These are phyloP conservation scores for Arthrobotrys sinensis DNA, from an alignment of 2,329 filamentous ascomycete genomes.

Conservation along the genomic window DNA sequence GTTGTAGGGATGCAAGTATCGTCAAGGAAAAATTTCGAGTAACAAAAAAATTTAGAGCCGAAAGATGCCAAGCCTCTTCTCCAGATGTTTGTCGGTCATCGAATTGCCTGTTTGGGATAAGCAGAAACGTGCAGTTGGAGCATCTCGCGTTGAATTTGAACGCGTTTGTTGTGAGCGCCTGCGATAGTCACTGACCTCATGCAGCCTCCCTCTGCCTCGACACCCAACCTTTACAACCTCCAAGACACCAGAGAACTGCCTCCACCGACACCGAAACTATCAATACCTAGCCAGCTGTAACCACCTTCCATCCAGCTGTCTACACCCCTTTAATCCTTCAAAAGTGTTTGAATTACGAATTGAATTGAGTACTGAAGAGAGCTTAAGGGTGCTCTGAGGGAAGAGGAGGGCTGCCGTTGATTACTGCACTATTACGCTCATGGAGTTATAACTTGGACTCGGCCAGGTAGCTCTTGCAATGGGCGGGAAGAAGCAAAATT, in stretches of 20 bases:
- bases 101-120: conserved; percentile 49
- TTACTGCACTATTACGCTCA: conserved; percentile 25
- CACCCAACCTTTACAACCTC: not conserved
- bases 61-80: conserved; percentile 48
- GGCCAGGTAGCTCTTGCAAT: conserved; percentile 57
- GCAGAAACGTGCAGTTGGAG: conserved; percentile 5
- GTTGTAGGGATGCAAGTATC: conserved; percentile 14
- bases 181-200: conserved; percentile 14
- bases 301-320: not conserved
- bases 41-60: conserved; percentile 43
- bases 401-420: not conserved
- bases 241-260: not conserved
- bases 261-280: not conserved
- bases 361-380: conserved; percentile 12
- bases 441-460: conserved; percentile 34
- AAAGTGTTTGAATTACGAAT: not conserved
- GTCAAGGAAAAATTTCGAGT: conserved; percentile 32
- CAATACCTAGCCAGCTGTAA: not conserved
- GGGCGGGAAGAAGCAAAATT: conserved; percentile 56
- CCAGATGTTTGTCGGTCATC: conserved; percentile 44
- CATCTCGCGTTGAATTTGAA: conserved; percentile 44
- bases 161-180: conserved; percentile 56
- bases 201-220: conserved; percentile 13
- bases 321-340: conserved; percentile 12
- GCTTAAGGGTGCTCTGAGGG: not conserved